These are phyloP conservation scores for Plantago lanceolata DNA, from an alignment of 305 asterid species.

Conservation along the genomic window DNA sequence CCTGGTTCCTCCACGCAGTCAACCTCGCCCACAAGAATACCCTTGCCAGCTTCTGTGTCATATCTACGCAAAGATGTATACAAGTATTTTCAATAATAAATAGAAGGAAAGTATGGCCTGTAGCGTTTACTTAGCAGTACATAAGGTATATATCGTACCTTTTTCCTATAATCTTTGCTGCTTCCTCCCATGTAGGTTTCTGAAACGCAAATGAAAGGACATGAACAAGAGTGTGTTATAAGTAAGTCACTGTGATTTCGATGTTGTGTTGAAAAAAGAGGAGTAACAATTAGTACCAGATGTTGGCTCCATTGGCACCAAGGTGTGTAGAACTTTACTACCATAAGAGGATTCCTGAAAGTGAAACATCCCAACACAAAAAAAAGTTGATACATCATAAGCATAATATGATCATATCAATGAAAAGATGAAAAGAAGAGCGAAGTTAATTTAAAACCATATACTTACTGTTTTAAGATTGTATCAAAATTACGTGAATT, in stretches of 20 bases:
- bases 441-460: constrained; percentile 21
- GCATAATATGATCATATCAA: constrained; percentile 8
- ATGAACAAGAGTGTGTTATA: neutral
- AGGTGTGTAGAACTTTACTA: constrained; percentile 83
- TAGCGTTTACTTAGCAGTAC: neutral
- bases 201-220: constrained; percentile 28
- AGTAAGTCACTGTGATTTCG: too few relatives aligned
- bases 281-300: constrained; percentile 46
- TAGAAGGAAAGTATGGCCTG: constrained; percentile 10
- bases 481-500: constrained; percentile 66
- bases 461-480: constrained; percentile 70
- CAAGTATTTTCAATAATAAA: constrained; percentile 26
- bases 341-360: constrained; percentile 71
- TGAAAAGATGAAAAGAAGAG: constrained; percentile 19
- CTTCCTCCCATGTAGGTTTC: constrained; percentile 99
- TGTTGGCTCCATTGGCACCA: constrained; percentile 95
- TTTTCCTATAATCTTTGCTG: constrained; percentile 73
- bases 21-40: constrained; percentile 82
- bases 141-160: constrained; percentile 42
- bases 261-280: too few relatives aligned
- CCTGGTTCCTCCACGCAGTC: constrained; percentile 83
- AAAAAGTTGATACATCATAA: constrained; percentile 18
- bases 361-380: constrained; percentile 15
- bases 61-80: constrained; percentile 36
- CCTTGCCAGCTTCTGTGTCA: constrained; percentile 79